Conservation (phyloP, 192 early-diverging fungal species). For the Kickxella alabastrina region DNA sequence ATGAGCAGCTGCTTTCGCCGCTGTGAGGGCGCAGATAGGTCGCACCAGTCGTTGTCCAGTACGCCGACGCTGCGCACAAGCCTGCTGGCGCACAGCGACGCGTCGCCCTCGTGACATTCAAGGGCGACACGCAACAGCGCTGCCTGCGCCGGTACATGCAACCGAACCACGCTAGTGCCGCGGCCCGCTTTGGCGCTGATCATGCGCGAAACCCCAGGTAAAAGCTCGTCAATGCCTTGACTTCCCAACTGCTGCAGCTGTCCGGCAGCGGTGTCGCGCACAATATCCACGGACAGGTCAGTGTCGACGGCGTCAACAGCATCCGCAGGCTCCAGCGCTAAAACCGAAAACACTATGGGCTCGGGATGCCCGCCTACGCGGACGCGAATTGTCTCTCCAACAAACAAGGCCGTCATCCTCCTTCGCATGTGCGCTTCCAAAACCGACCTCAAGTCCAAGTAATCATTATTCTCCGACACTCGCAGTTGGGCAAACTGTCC, state of each 20-base stretch:
- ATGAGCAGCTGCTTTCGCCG: conserved; percentile 22
- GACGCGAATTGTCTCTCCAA: conserved; percentile 61
- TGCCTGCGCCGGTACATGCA: not conserved
- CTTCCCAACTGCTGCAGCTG: not conserved
- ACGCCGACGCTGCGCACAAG: conserved; percentile 10
- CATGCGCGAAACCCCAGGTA: conserved; percentile 1
- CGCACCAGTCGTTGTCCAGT: conserved; percentile 28
- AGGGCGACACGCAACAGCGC: conserved; percentile 14
- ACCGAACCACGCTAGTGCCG: conserved; percentile 6
- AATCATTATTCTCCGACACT: conserved; percentile 29
- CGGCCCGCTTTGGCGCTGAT: too few relatives aligned
- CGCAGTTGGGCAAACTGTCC: conserved; percentile 63
- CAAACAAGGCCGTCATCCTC: conserved; percentile 63
- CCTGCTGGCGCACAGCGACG: conserved; percentile 37
- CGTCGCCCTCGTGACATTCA: conserved; percentile 22
- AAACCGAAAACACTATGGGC: conserved; percentile 56
- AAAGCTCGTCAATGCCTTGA: not conserved
- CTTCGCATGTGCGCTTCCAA: conserved; percentile 66
- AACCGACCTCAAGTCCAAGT: conserved; percentile 50
- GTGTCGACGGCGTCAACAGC: conserved; percentile 73
- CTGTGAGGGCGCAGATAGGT: conserved; percentile 35
- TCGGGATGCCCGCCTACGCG: conserved; percentile 49
- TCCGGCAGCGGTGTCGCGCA: conserved; percentile 28
- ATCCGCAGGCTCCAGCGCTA: conserved; percentile 60
- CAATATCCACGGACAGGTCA: conserved; percentile 78